Base-by-base conservation (phyloP, 306 rosid genomes). In the Acmispon strigosus region DNA sequence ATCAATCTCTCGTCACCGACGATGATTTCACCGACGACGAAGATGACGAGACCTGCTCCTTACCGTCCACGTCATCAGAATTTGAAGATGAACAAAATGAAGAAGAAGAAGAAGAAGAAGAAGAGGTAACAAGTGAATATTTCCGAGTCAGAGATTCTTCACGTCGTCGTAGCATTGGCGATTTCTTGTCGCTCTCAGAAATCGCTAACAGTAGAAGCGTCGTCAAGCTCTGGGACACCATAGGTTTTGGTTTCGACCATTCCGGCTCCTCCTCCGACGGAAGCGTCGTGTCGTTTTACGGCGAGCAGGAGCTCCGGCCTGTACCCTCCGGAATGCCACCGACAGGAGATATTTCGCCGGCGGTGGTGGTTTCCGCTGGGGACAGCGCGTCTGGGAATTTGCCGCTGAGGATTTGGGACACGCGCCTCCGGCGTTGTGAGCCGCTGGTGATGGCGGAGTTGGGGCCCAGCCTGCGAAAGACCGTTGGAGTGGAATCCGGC, bases 161-260 rank as follows among this genome's bases (percentile, higher is more conserved):
- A 44, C 80, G 85, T 0, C 73, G 83, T 5, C 59, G 78, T 22
- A 89, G 89, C 82, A 73, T 85, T 9, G 74, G 75, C 0, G 89
- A 83, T 7, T 14, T 80, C 5, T 85, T 91, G 45, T 82, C 92
- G 3, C 85, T 92, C 75, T 62, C 91, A 1, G 99, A 94, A 37
- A 82, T 89, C 4, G 76, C 82, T 2, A 64, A 77, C 47, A 83
- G 85, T 3, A 76, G 73, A 64, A 87, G 83, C 82, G 98, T 93
- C 5, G 98, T 93, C 8, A 87, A 93, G 48, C 78, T 90, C 5
- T 90, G 98, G 97, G 97, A 88, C 10, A 66, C 74, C 20, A 39
- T 87, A 29, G 89, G 85, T 3, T 64, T 58, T 19, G 83, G 78
- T 27, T 73, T 41, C 0, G 77, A 73, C 0, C 67, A 52, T 37